These are phyloP conservation scores for Microcera coccophila DNA, from an alignment of 2,329 filamentous ascomycete genomes.

Conservation along the genomic window DNA sequence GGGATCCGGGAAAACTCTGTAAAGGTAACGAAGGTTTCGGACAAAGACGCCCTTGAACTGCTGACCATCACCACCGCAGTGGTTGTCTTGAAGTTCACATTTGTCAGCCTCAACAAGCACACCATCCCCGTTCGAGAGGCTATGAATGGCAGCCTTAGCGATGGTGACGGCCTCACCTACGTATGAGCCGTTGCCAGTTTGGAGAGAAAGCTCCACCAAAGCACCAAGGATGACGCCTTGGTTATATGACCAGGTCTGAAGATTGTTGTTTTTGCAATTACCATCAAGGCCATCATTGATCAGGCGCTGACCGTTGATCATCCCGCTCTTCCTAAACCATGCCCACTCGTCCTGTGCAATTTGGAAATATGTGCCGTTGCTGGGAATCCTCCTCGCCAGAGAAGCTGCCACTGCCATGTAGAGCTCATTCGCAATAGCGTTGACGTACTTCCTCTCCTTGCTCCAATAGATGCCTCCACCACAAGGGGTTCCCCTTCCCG, in stretches of 20 bases:
- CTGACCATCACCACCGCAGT: constrained; percentile 48
- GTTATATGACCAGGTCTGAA: constrained; percentile 53
- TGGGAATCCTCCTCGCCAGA: constrained; percentile 47
- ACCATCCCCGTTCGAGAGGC: constrained; percentile 41
- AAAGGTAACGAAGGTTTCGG: constrained; percentile 58
- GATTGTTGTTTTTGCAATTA: constrained; percentile 49
- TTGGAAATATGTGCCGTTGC: constrained; percentile 40
- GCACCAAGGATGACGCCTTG: constrained; percentile 56
- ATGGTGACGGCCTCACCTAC: constrained; percentile 44
- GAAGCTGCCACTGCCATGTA: constrained; percentile 52
- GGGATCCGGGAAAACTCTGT: constrained; percentile 46
- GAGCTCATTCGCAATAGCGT: constrained; percentile 56
- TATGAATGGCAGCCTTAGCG: constrained; percentile 49
- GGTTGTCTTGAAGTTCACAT: constrained; percentile 31
- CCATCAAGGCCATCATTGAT: constrained; percentile 52
- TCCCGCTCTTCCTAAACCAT: constrained; percentile 49
- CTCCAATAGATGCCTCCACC: constrained; percentile 56
- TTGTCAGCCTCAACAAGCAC: constrained; percentile 41
- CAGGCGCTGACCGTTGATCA: constrained; percentile 49
- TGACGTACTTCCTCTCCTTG: constrained; percentile 49
- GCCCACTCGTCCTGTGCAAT: constrained; percentile 50
- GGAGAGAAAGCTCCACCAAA: constrained; percentile 48
- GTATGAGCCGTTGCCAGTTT: constrained; percentile 41
- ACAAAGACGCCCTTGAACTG: constrained; percentile 73
- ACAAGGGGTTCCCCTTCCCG: constrained; percentile 45